A percentile compares a stretch with the other conserved stretches of the same genome.
Evolutionary conservation across 495 filamentous ascomycete genomes (phyloP).

Genomic region (Staphylotrichum tortipilum): DNA sequence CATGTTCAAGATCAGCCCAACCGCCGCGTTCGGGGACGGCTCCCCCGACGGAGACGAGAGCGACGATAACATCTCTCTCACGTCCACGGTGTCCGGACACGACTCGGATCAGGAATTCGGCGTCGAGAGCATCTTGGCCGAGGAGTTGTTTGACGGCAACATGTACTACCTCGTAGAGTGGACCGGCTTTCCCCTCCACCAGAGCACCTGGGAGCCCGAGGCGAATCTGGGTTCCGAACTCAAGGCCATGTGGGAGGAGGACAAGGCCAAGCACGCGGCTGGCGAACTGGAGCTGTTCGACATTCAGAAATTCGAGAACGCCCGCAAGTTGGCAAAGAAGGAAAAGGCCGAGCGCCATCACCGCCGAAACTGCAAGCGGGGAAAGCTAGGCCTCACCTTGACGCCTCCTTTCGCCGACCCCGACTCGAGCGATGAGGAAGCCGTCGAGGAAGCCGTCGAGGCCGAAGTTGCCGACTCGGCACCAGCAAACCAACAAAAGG

Average conservation of each 20-base stretch:
- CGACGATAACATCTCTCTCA: constrained; percentile 54
- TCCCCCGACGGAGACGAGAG: constrained; percentile 8
- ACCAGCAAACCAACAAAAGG: neutral
- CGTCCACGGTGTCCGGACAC: constrained; percentile 46
- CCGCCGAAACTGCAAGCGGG: constrained; percentile 41
- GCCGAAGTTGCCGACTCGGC: neutral
- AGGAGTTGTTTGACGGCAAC: constrained; percentile 30
- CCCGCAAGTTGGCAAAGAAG: constrained; percentile 14
- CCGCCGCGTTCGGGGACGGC: neutral
- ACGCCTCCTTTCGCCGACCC: constrained; percentile 13
- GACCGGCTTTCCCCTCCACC: constrained; percentile 49
- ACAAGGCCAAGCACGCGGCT: constrained; percentile 34
- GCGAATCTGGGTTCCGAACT: constrained; percentile 43
- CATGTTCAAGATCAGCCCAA: constrained; percentile 11
- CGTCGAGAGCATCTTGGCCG: constrained; percentile 46
- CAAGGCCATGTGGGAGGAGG: constrained; percentile 45
- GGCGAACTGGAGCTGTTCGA: constrained; percentile 42
- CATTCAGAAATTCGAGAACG: constrained; percentile 35
- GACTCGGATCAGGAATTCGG: constrained; percentile 36
- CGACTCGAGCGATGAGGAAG: constrained; percentile 16
- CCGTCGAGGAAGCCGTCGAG: constrained; percentile 8
- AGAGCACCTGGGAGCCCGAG: constrained; percentile 59
- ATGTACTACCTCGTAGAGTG: constrained; percentile 57
- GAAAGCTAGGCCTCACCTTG: constrained; percentile 25
- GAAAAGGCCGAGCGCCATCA: constrained; percentile 36